Base-by-base conservation (phyloP, 352 stramenopile species). In the Halophytophthora batemanensis region DNA sequence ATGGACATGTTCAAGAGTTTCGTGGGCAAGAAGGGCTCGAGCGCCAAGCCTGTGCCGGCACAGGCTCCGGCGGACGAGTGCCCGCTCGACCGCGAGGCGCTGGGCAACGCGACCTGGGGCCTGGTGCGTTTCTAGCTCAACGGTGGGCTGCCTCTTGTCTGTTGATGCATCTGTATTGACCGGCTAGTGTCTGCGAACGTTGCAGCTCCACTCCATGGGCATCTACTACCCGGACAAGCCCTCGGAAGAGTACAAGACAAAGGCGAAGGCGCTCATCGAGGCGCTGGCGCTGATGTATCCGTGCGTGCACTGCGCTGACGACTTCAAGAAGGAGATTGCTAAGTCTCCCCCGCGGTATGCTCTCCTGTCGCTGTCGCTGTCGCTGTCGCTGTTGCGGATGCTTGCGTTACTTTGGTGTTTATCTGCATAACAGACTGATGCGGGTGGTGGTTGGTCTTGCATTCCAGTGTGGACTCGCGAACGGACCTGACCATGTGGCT, bases 211-310 rank as follows among this genome's bases (percentile, higher is more conserved):
- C 57, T 96, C 89, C 12, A 97, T 94, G 74, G 93, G 94, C 13
- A 93, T 96, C 34, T 98, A 98, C 78, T 99, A 98, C 78, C 96
- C 96, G 1, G 93, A 99, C 15, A 87, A 95, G 47, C 96, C 96
- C 33, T 91, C 87, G 0, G 45, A 60, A 7, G 80, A 98, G 47
- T 90, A 98, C 59, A 77, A 98, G 64, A 38, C 82, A 28, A 87
- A 92, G 45, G 91, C 96, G 47, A 86, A 65, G 37, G 80, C 78
- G 18, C 97, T 99, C 53, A 71, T 99, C 18, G 65, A 91, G 37
- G 79, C 90, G 17, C 66, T 99, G 33, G 93, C 94, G 28, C 74
- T 86, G 56, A 97, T 99, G 78, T 96, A 95, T 45, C 87, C 87
- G 19, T 96, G 87, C 48, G 82, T 83, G 36, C 95, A 98, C 72